Conservation (phyloP, 116 monocot species). For the Iris pallida region DNA sequence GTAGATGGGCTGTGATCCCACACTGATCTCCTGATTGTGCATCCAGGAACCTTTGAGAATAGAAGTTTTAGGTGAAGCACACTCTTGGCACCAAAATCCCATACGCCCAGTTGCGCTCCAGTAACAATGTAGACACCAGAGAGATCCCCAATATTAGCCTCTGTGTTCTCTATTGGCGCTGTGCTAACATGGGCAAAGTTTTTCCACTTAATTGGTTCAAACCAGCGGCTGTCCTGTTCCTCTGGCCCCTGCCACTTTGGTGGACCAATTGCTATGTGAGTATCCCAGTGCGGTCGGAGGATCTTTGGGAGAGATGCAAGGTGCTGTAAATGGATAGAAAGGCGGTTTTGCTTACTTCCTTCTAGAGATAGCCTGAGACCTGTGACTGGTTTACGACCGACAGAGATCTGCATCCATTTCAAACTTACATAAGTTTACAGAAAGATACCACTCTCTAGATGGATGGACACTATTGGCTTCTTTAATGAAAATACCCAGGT, state of each 20-base stretch:
- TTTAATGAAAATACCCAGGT: no score
- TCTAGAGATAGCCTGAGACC: conserved; percentile 68
- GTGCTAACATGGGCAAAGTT: conserved; percentile 87
- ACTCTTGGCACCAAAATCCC: conserved; percentile 80
- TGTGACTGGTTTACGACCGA: conserved; percentile 75
- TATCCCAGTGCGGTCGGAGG: conserved; percentile 67
- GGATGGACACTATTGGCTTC: no score
- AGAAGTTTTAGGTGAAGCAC: conserved; percentile 72
- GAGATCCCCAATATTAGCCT: conserved; percentile 62
- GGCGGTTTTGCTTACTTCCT: conserved; percentile 67
- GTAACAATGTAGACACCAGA: conserved; percentile 76
- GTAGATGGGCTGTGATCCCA: conserved; percentile 67
- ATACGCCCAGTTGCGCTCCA: conserved; percentile 75
- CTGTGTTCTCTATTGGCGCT: conserved; percentile 60
- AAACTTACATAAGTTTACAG: background rate
- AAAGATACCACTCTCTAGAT: no score
- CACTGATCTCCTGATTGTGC: conserved; percentile 73
- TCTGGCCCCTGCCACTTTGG: conserved; percentile 88
- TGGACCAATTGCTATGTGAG: conserved; percentile 61
- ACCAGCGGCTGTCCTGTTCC: conserved; percentile 90
- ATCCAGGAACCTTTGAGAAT: conserved; percentile 73
- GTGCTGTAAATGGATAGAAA: conserved; percentile 72
- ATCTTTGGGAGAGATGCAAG: conserved; percentile 68
- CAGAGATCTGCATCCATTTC: conserved; percentile 50
- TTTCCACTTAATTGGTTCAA: conserved; percentile 84